Evolutionary conservation across 768 basidiomycete genomes (phyloP).

Genomic region (Kwoniella botswanensis): DNA sequence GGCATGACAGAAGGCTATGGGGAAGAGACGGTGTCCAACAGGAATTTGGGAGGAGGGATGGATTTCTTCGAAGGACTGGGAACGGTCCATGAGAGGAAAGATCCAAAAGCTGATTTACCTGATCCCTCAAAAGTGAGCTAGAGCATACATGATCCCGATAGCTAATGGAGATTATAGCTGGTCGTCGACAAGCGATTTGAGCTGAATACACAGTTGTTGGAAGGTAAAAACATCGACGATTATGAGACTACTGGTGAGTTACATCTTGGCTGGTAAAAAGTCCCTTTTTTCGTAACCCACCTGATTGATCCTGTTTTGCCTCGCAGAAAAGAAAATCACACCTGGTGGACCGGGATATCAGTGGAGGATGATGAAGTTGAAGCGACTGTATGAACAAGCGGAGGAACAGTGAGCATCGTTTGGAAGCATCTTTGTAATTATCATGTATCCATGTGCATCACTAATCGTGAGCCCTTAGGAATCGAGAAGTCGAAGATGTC

Average conservation of each 20-base stretch:
- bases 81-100: conserved; percentile 70
- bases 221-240: conserved; percentile 63
- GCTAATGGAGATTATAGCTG: conserved; percentile 28
- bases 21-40: conserved; percentile 64
- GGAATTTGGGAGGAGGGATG: conserved; percentile 66
- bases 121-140: conserved; percentile 72
- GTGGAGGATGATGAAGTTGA: conserved; percentile 98
- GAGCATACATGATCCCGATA: too few species aligned
- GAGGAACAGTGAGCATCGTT: conserved; percentile 69
- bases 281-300: not conserved
- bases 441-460: conserved; percentile 2
- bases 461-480: conserved; percentile 29
- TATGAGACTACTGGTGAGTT: conserved; percentile 63
- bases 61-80: conserved; percentile 93
- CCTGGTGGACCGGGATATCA: conserved; percentile 91
- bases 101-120: conserved; percentile 63
- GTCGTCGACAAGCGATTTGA: conserved; percentile 53
- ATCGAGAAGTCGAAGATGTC: conserved; percentile 63
- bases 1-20: conserved; percentile 57
- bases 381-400: conserved; percentile 84
- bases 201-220: conserved; percentile 57
- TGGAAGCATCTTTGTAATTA: not conserved
- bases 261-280: too few species aligned
- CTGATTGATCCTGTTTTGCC: conserved; percentile 58
- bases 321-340: conserved; percentile 63